These are phyloP conservation scores for Solanum dulcamara DNA, from an alignment of 257 asterid species.

Conservation along the genomic window DNA sequence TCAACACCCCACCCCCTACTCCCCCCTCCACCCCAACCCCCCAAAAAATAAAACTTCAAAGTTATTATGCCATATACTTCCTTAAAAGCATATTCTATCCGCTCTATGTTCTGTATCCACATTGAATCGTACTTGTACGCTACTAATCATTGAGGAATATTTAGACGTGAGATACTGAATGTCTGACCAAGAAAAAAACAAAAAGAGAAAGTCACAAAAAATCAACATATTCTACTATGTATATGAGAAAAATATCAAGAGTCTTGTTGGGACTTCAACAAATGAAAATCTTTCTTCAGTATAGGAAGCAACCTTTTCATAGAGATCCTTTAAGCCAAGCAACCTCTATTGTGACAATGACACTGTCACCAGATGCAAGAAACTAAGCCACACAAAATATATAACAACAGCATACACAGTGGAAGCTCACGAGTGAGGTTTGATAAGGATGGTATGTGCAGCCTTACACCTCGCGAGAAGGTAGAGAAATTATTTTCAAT, in stretches of 20 bases:
- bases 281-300: background rate
- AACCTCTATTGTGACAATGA: background rate
- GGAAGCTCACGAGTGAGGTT: background rate
- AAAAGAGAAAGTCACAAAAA: background rate
- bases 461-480: background rate
- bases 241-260: background rate
- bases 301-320: background rate
- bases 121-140: too few relatives aligned
- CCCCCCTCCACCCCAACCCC: too few relatives aligned
- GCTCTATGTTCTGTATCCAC: too few relatives aligned
- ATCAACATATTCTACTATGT: background rate
- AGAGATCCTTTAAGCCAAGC: background rate
- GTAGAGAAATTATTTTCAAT: fast-evolving
- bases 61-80: too few relatives aligned
- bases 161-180: too few relatives aligned
- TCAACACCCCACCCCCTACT: too few relatives aligned
- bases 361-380: background rate
- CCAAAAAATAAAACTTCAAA: background rate
- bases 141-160: too few relatives aligned
- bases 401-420: background rate
- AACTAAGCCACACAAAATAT: background rate
- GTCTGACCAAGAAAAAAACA: background rate
- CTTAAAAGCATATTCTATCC: too few relatives aligned
- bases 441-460: background rate
- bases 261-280: background rate